Base-by-base conservation (phyloP, 2,329 filamentous ascomycete species). In the Thielaviopsis musarum region DNA sequence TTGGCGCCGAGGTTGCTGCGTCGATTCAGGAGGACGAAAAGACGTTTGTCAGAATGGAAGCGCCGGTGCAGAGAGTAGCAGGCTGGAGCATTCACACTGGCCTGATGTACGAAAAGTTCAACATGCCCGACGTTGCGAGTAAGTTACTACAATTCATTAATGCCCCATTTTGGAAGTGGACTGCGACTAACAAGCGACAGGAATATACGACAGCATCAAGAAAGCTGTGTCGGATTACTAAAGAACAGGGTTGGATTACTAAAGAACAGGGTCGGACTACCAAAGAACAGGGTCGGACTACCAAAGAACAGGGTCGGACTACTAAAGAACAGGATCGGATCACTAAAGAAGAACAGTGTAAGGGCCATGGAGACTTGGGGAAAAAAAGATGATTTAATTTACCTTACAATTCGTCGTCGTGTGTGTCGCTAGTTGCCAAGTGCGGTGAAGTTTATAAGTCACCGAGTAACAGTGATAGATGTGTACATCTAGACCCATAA, bases 41-140 rank as follows among this genome's bases (percentile, higher is more conserved):
- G 28, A 91, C 89, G 0, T 96, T 96, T 68, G 69, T 93, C 63
- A 78, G 84, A 3, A 73, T 96, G 28, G 90, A 95, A 67, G 90
- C 91, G 5, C 91, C 91, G 0, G 87, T 96, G 7, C 81, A 84
- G 64, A 80, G 91, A 56, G 84, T 96, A 5, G 87, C 88, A 3
- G 90, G 91, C n/a, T 95, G 88, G 87, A 88, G 85, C 68, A 90
- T 87, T 57, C 91, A 91, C 69, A 84, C 83, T 34, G 86, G 88
- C 0, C 70, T 96, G 67, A 70, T 85, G 41, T 96, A 82, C 71
- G 91, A 96, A 70, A 82, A 78, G 67, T 88, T 88, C 64, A 84
- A 90, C 68, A 75, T 94, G 59, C 91, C 91, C 0, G 91, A 95
- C 71, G 85, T 95, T 66, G 81, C 87, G 15, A 83, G 90, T 94